phyloP scores from a whole-genome alignment of 805 yeast species.

The Diddensiella caesifluorescens region DNA sequence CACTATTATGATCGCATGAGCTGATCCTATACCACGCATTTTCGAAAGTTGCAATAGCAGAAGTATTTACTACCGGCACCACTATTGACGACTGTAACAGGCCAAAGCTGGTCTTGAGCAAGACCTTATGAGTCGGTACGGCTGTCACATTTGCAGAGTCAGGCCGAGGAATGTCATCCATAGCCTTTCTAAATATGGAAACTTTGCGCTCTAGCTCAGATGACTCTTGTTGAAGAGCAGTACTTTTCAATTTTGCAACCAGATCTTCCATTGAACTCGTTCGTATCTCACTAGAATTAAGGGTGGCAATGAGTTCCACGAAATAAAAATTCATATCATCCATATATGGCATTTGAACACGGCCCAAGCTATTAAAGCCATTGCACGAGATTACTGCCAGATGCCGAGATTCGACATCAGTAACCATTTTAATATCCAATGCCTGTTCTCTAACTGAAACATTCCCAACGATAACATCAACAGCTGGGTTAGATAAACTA shows the following conservation, averaged over 20 bases:
- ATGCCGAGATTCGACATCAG: conserved; percentile 1
- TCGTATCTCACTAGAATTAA: neutral
- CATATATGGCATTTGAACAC: neutral
- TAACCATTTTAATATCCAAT: neutral
- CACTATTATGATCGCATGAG: neutral
- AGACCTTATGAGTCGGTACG: neutral
- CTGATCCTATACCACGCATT: neutral
- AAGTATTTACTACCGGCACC: neutral
- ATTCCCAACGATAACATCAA: neutral
- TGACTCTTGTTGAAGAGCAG: neutral
- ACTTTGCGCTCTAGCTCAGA: neutral
- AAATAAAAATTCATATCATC: neutral
- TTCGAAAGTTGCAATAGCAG: neutral
- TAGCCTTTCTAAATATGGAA: neutral
- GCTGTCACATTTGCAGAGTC: neutral
- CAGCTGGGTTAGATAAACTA: neutral
- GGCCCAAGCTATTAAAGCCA: neutral
- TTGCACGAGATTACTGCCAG: neutral
- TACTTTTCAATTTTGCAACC: neutral
- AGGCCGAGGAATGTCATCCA: neutral
- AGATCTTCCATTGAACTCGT: neutral
- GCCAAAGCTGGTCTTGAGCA: neutral
- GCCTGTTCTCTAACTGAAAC: conserved; percentile 2
- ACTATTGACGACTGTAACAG: neutral
- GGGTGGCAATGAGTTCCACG: neutral